Evolutionary conservation across 2,329 filamentous ascomycete genomes (phyloP), one percentile per base, ranked within the genome.

Genomic region (Colletotrichum cordylinicola): DNA sequence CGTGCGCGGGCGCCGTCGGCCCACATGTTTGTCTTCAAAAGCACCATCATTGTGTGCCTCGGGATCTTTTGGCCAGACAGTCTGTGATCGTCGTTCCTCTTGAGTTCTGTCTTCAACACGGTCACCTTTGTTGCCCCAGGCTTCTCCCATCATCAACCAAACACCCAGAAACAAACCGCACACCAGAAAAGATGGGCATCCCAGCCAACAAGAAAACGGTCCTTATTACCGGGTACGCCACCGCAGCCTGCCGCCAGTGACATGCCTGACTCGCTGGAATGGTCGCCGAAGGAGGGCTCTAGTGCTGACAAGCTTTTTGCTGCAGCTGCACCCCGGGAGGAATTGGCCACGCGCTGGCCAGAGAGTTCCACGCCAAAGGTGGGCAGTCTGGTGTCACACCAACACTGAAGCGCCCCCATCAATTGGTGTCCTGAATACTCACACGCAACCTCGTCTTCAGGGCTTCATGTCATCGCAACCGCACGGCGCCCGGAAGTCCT

Each of bases 281-380:
- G 13, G 10, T n/a, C n/a, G 27, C 60, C 61, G 68, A 21, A 48
- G 27, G 52, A 37, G 15, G 70, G 15, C 37, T 69, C 56, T 39
- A 75, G 43, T 37, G 43, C 58, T 33, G 37, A 60, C 39, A 16
- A 6, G 24, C 12, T 21, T 52, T 52, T 64, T 64, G 18, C 27
- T 21, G 27, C 29, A 92, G 90, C 16, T 91, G 90, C 79, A 88
- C 90, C 8, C 89, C 90, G 2, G 90, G 90, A 16, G 90, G 90
- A 35, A 92, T 92, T 74, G 90, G 90, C 52, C 86, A 90, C 79
- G 88, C 87, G 4, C 70, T 92, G 13, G 90, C 88, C 18, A 79
- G 87, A 2, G 89, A 90, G 76, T 92, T 91, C 67, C 87, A 91
- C 52, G 83, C 81, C 13, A 86, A 86, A 82, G 90, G 90, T 90